These are phyloP conservation scores for Lactifluus rugatus DNA, from an alignment of 768 basidiomycete species.

Conservation along the genomic window DNA sequence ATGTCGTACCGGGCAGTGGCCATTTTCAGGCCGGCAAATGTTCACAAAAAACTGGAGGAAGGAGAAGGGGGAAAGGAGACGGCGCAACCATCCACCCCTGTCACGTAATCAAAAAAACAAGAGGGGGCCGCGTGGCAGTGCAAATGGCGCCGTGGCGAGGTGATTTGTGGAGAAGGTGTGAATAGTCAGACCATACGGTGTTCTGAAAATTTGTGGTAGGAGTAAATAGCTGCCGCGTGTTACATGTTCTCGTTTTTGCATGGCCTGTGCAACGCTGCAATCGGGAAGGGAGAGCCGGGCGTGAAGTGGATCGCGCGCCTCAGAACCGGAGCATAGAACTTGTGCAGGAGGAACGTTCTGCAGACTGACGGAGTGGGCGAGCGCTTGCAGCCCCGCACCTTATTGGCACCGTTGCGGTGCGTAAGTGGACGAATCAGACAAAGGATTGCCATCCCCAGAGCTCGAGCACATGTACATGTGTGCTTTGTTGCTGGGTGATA, in stretches of 20 bases:
- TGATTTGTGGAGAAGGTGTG: not conserved
- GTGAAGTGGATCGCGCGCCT: not conserved
- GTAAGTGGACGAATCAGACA: not conserved
- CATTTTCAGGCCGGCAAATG: too few relatives aligned
- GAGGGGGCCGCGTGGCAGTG: not conserved
- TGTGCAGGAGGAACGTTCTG: not conserved
- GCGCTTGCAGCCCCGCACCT: conserved; percentile 6
- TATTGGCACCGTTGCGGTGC: conserved; percentile 4
- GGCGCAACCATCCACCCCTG: not conserved
- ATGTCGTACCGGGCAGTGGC: not conserved
- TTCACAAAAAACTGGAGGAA: not conserved
- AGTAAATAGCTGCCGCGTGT: not conserved
- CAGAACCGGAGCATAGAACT: not conserved
- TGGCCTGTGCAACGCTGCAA: not conserved
- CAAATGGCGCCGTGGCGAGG: not conserved
- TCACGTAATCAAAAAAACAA: not conserved
- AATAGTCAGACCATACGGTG: not conserved
- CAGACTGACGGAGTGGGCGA: not conserved
- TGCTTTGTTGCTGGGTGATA: not conserved
- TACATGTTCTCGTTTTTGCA: not conserved
- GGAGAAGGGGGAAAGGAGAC: not conserved
- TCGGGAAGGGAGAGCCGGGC: not conserved
- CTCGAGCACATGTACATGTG: not conserved
- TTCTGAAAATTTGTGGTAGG: not conserved
- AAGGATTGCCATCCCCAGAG: too few relatives aligned